Evolutionary conservation across 148 eudicot genomes (phyloP).

Genomic region (Chenopodium formosanum): DNA sequence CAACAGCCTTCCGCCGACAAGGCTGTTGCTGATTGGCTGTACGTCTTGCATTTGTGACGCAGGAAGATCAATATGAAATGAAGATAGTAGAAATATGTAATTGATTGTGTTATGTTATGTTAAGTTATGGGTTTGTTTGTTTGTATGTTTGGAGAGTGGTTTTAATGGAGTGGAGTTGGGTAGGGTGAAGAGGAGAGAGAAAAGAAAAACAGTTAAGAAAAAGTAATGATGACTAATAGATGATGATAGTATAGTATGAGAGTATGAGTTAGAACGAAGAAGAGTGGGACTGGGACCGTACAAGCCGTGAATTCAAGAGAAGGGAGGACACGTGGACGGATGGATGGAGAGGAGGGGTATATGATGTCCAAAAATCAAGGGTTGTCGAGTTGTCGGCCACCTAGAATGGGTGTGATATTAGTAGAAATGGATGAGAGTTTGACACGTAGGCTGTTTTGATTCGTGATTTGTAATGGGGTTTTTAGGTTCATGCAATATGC

Average conservation of each 20-base stretch:
- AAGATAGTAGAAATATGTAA: no score
- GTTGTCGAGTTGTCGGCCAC: constrained; percentile 31
- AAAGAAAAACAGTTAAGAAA: background rate
- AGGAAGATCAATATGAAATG: no score
- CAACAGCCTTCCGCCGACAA: background rate
- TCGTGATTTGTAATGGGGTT: background rate
- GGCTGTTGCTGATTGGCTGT: background rate
- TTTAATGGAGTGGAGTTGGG: no score
- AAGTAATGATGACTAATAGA: constrained; percentile 8
- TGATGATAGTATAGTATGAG: background rate
- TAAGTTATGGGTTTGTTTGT: background rate
- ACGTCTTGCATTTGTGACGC: constrained; percentile 20
- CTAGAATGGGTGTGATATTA: background rate
- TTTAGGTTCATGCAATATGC: background rate
- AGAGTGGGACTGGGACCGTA: constrained; percentile 9
- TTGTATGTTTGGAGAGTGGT: background rate
- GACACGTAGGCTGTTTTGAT: constrained; percentile 17
- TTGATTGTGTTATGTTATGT: no score
- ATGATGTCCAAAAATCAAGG: constrained; percentile 22
- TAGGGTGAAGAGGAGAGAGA: background rate
- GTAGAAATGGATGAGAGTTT: constrained; percentile 10
- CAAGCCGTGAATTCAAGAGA: background rate
- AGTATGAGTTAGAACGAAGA: background rate
- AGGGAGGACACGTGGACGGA: constrained; percentile 16
- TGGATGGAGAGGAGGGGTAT: background rate